A percentile compares a stretch with the other conserved stretches of the same genome.
phyloP scores from a whole-genome alignment of 208 protist species.

The Trypanosoma congolense region DNA sequence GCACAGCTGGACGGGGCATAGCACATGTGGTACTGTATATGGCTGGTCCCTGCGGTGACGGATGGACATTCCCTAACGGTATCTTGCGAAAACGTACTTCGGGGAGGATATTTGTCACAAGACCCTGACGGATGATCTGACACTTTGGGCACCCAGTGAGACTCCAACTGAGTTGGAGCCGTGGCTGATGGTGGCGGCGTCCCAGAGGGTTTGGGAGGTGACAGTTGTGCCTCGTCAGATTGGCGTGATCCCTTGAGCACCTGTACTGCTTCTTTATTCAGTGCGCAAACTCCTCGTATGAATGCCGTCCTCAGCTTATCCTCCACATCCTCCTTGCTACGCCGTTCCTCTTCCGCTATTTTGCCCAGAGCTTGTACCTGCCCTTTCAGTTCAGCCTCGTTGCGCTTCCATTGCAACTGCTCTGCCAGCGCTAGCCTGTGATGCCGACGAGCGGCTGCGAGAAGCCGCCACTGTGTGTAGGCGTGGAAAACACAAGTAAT shows the following conservation, averaged over 20 bases:
- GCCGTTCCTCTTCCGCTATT: constrained; percentile 28
- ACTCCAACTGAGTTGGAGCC: no score
- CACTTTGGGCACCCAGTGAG: no score
- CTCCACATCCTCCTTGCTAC: constrained; percentile 39
- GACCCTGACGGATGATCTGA: no score
- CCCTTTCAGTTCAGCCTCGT: constrained; percentile 41
- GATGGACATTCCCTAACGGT: constrained; percentile 31
- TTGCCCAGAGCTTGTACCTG: constrained; percentile 32
- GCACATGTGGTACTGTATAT: constrained; percentile 50
- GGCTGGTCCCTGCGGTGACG: constrained; percentile 28
- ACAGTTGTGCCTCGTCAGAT: constrained; percentile 23
- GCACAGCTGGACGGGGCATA: constrained; percentile 45
- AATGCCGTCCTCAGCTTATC: constrained; percentile 76
- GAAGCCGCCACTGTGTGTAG: constrained; percentile 58
- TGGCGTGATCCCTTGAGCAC: constrained; percentile 55
- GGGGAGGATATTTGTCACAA: no score
- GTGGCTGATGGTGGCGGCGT: background rate
- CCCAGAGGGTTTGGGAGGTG: constrained; percentile 8
- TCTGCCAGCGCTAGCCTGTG: constrained; percentile 23
- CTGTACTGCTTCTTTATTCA: constrained; percentile 89
- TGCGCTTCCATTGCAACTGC: constrained; percentile 22
- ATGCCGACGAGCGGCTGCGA: constrained; percentile 34
- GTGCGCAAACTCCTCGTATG: constrained; percentile 78
- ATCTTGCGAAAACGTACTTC: no score
- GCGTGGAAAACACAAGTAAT: constrained; percentile 19